Evolutionary conservation across 495 filamentous ascomycete species (phyloP).

Genomic region (Penicillium coffeae): DNA sequence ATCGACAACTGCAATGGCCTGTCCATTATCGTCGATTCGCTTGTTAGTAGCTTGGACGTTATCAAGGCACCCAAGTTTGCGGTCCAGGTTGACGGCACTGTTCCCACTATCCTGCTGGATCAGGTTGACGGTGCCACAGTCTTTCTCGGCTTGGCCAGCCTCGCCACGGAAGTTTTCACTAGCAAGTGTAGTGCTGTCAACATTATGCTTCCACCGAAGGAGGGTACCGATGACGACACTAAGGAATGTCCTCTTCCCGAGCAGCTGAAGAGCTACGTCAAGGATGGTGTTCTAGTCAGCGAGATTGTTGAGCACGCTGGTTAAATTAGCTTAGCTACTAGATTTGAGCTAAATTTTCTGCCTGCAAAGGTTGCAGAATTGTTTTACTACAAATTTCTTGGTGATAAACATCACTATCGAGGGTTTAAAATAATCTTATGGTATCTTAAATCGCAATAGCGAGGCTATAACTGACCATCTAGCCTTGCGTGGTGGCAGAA

Average conservation of each 20-base stretch:
- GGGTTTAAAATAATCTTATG: too few relatives aligned
- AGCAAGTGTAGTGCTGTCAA: constrained; percentile 84
- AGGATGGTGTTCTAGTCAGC: constrained; percentile 68
- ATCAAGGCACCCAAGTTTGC: constrained; percentile 93
- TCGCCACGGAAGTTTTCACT: constrained; percentile 75
- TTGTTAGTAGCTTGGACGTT: constrained; percentile 87
- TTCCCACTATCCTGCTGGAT: constrained; percentile 86
- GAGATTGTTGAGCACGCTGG: constrained; percentile 91
- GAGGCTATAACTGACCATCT: too few relatives aligned
- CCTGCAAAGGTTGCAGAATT: too few relatives aligned
- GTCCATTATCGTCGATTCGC: constrained; percentile 79
- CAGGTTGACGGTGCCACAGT: constrained; percentile 87
- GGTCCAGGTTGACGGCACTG: constrained; percentile 75
- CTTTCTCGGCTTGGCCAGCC: constrained; percentile 76
- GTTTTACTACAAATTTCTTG: not conserved
- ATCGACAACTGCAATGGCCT: constrained; percentile 84
- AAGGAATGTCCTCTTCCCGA: constrained; percentile 81
- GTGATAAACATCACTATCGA: too few relatives aligned
- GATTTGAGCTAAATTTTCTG: too few relatives aligned
- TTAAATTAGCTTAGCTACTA: constrained; percentile 25
- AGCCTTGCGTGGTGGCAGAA: too few relatives aligned
- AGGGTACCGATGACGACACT: constrained; percentile 65
- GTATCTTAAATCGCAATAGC: too few relatives aligned
- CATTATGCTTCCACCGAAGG: constrained; percentile 66
- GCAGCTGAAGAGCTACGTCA: constrained; percentile 80